phyloP scores from a whole-genome alignment of 1,139 yeast species.

The Yamadazyma pseudoaaseri region DNA sequence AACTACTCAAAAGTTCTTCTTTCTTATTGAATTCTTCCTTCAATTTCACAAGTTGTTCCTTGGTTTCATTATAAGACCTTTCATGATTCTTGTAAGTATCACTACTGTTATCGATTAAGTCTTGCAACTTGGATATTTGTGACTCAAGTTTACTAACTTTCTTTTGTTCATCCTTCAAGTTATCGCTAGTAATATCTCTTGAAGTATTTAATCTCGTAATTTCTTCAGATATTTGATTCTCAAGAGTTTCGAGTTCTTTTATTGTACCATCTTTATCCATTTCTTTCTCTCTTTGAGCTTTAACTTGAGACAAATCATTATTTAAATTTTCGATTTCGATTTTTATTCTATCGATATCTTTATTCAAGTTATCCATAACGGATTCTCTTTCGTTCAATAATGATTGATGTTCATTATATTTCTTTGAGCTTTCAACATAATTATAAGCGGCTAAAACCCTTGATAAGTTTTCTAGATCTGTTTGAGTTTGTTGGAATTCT shows the following conservation, averaged over 20 bases:
- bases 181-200: conserved; percentile 55
- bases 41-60: conserved; percentile 38
- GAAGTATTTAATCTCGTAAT: conserved; percentile 68
- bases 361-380: conserved; percentile 34
- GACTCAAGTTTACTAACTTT: conserved; percentile 17
- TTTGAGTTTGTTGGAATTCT: conserved; percentile 83
- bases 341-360: conserved; percentile 42
- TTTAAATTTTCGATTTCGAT: conserved; percentile 60
- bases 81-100: conserved; percentile 29
- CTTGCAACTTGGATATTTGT: conserved; percentile 18
- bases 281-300: conserved; percentile 56
- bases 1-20: conserved; percentile 77
- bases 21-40: conserved; percentile 57
- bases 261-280: conserved; percentile 61
- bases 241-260: conserved; percentile 58
- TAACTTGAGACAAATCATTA: conserved; percentile 59
- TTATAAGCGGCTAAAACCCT: conserved; percentile 80
- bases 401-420: conserved; percentile 41
- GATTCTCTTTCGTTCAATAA: conserved; percentile 34
- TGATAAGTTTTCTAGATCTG: conserved; percentile 73
- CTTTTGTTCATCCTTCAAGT: conserved; percentile 47
- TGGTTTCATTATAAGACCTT: conserved; percentile 41
- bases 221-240: conserved; percentile 60
- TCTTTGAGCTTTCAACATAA: conserved; percentile 46
- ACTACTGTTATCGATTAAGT: conserved; percentile 27